Base-by-base conservation (phyloP, 768 basidiomycete genomes). In the Suillus lakei region DNA sequence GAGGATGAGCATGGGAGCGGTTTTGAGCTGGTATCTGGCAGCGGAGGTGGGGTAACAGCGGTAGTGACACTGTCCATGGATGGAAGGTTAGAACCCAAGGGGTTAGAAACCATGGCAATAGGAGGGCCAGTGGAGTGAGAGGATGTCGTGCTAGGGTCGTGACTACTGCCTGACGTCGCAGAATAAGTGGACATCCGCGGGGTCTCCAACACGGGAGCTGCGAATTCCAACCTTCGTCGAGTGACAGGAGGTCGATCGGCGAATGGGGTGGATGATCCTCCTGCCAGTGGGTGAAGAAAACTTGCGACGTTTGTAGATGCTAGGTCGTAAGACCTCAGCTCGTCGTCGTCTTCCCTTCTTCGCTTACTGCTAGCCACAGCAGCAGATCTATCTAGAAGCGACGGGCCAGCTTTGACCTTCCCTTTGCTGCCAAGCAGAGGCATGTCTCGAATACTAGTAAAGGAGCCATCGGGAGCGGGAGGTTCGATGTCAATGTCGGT, bases 401-500 rank as follows among this genome's bases (percentile, higher is more conserved):
- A 41, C 18, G 69, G 26, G 26, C 65, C 68, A 13, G 60, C 74
- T 41, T 64, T 75, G 61, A 77, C 75, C 71, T 90, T 90, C 0
- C 88, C 89, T 70, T 89, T 90, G 76, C 78, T 82, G 23, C 83
- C 83, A 9, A 78, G 76, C 2, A 78, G 72, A 3, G 83, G 80
- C 72, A 88, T 86, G 68, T 89, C 85, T 50, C 78, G 78, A 26
- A 93, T 81, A 61, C 86, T 86, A 1, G 86, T 89, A 74, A 84
- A 92, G 6, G 84, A 81, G 16, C 83, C 86, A 50, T 83, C 83
- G 13, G 67, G 71, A 15, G 74, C 77, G 21, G 91, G 91, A 8
- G 81, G 70, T 72, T 92, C 91, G 62, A 95, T 88, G 38, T 88
- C 85, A 44, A 92, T 81, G 43, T 90, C 88, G 61, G 82, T 81